These are phyloP conservation scores for Podospora anserina DNA, from an alignment of 495 filamentous ascomycete species.

Conservation along the genomic window DNA sequence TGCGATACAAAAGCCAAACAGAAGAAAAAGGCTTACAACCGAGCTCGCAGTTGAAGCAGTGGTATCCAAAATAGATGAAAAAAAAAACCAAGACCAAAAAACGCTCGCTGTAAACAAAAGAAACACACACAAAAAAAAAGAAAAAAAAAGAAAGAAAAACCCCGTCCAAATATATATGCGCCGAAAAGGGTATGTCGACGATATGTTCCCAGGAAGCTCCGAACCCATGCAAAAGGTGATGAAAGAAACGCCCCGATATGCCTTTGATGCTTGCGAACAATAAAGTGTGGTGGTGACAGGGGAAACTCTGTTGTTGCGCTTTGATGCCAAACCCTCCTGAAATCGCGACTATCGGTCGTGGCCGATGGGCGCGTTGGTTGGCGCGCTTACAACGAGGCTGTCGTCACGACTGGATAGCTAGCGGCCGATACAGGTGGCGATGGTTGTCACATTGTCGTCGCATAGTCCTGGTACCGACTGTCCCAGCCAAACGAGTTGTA, in stretches of 20 bases:
- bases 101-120: slow-evolving; percentile 41
- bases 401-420: slow-evolving; percentile 41
- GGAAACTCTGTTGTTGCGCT: slow-evolving; percentile 22
- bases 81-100: slow-evolving; percentile 20
- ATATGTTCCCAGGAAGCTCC: slow-evolving; percentile 37
- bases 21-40: slow-evolving; percentile 39
- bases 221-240: slow-evolving; percentile 34
- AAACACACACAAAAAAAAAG: slow-evolving; percentile 22
- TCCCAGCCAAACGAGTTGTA: slow-evolving; percentile 81
- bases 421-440: slow-evolving; percentile 40
- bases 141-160: slow-evolving; percentile 30
- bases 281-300: background rate
- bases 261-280: slow-evolving; percentile 29
- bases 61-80: slow-evolving; percentile 31
- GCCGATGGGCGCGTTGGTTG: slow-evolving; percentile 13
- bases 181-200: slow-evolving; percentile 21
- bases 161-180: slow-evolving; percentile 22
- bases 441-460: slow-evolving; percentile 61
- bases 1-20: slow-evolving; percentile 24
- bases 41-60: slow-evolving; percentile 40
- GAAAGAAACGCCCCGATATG: slow-evolving; percentile 37
- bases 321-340: background rate
- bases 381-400: slow-evolving; percentile 29
- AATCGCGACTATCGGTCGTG: background rate
- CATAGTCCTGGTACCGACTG: slow-evolving; percentile 56